Base-by-base conservation (phyloP, 176 grass and related monocot genomes). In the Cenchrus purpureus region DNA sequence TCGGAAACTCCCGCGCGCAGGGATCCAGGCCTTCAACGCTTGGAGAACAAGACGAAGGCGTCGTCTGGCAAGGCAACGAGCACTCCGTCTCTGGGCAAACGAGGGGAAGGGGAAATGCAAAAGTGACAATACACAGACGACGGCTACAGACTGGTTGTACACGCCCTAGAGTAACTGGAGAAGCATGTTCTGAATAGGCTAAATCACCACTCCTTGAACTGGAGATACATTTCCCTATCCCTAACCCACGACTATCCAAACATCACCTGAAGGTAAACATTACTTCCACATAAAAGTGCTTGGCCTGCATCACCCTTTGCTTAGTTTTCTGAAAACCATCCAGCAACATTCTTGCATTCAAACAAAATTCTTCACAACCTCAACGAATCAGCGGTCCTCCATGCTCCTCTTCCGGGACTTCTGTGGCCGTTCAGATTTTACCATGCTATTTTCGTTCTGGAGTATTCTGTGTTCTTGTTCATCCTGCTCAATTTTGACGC, bases 391-490 rank as follows among this genome's bases (percentile, higher is more conserved):
- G 84, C 78, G 65, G 63, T 88, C 49, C 58, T 86, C 82, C 53
- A 64, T 37, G 63, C 52, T 65, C 67, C 75, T 83, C 77, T 86
- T 95, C 32, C 20, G 43, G 28, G 63, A 88, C 81, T 95, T 95
- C 67, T 28, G 78, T 54, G 66, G 59, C 57, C 54, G 59, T 67
- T 80, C 87, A 65, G 71, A 83, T 73, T 78, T 78, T 51, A 73
- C 56, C 20, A 53, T 4, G 1, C 58, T 6, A 17, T 53, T 51
- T 83, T 73, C 68, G 57, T 77, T 44, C 52, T 83, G 50, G 13
- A 56, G 25, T 62, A 14, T 22, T 88, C 73, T 12, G 14, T 75
- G 63, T 46, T 57, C 78, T 72, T 68, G 76, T 83, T 86, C 68
- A 15, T 83, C 56, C 16, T n/a, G 83, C 72, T 82, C 72, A 59